Evolutionary conservation across 352 stramenopile genomes (phyloP), one percentile per base, ranked within the genome.

Genomic region (Phytopythium montanum): DNA sequence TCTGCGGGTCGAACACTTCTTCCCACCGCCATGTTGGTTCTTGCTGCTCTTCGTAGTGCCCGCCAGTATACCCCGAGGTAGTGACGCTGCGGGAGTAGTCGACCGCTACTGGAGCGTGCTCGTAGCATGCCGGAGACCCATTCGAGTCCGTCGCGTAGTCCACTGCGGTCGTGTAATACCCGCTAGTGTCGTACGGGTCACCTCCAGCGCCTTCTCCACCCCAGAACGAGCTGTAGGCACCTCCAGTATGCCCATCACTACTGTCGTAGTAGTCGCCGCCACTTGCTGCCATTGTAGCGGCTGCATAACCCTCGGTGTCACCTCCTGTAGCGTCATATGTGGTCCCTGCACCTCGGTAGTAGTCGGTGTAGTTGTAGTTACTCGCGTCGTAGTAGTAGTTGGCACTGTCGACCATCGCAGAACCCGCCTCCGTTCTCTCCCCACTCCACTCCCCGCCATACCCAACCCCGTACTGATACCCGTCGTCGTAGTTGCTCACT

Each of bases 1-100:
- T 75, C 45, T 57, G 39, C 2, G 81, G 70, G 54, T 93, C 79
- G 59, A 84, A 89, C 19, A 87, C 76, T 70, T 90, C 80, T 45
- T 83, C 75, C 81, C 79, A 93, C 23, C 53, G 64, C 8, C 21
- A 59, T 46, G 49, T 25, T 21, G 49, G 38, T 31, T 59, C 18
- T 12, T 38, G n/a, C 16, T 48, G 16, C 6, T 48, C 36, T n/a
- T 56, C 39, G 29, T 26, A 36, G 31, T 54, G 38, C 6, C 9
- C 46, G 26, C 52, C 53, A 34, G 18, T n/a, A 33, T 26, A 50
- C 13, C 49, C 55, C 9, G 36, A 21, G 29, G 55, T 36, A 9
- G 39, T 23, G 2, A 68, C 3, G 12, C 62, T 59, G 25, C 59
- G 64, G 16, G 29, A 60, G 55, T 70, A 68, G 33, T 31, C 59